Base-by-base conservation (phyloP, 228 moss, liverwort and hornwort species). In the Sphagnum fallax region DNA sequence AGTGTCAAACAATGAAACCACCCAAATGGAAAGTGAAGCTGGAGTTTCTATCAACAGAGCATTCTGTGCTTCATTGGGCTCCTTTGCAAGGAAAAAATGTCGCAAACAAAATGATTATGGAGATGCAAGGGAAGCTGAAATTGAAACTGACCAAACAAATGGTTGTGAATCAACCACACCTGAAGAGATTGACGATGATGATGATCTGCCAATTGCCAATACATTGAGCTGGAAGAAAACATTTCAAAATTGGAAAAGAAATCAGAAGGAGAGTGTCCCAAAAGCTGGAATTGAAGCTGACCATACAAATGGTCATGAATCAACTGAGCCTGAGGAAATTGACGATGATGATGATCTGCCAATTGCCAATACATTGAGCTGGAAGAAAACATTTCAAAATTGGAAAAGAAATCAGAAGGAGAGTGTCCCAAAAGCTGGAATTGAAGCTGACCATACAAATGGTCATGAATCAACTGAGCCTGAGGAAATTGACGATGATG, bases 41-140 rank as follows among this genome's bases (percentile, higher is more conserved):
- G 67, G 63, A 12, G 13, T 62, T 47, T 50, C 62, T 14, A 6
- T 18, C 7, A 50, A 10, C 9, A 73, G 63, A 52, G 62, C 59
- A 13, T 76, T 82, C 48, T 74, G 69, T 67, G 73, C 76, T 53
- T 82, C 74, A 6, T 71, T 62, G 71, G 82, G 76, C 51, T 73
- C 71, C 61, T 66, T 68, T 51, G 76, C 76, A 4, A 59, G 76
- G 16, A 82, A 79, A 59, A 63, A 8, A 62, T 48, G 52, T 51
- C 70, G 67, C 51, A 59, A 52, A 55, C 74, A 63, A 14, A 64
- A 58, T 50, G 51, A 52, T 55, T 5, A 60, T 47, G 61, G 55
- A 55, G 8, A 8, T 55, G 55, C 8, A 55, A 12, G 12, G 8
- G 55, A 8, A 3, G 55, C 8, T 55, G 4, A 55, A 55, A 8